Conservation (phyloP, 148 eudicot species). For the Silene uniflora region DNA sequence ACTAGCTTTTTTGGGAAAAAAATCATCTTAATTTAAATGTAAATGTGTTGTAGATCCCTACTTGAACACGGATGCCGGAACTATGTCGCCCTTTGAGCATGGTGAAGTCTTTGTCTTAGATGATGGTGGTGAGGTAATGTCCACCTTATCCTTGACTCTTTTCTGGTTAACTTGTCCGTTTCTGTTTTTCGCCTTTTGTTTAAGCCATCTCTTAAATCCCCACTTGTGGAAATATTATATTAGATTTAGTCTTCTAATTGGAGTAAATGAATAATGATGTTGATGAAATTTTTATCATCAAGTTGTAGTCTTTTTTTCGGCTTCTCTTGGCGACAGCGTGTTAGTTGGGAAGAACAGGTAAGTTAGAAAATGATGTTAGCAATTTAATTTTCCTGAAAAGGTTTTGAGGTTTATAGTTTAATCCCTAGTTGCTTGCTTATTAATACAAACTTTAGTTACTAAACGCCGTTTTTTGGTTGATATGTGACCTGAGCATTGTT, state of each 20-base stretch:
- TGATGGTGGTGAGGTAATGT: constrained; percentile 94
- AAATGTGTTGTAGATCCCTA: constrained; percentile 66
- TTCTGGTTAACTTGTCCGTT: background rate
- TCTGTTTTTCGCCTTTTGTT: background rate
- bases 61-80: constrained; percentile 93
- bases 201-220: constrained; percentile 6
- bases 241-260: constrained; percentile 4
- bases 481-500: background rate
- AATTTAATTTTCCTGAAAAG: background rate
- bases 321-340: constrained; percentile 24
- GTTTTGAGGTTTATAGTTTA: background rate
- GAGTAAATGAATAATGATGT: constrained; percentile 23
- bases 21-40: background rate
- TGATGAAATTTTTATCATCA: constrained; percentile 15
- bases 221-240: constrained; percentile 16
- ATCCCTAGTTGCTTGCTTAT: background rate
- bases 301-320: constrained; percentile 20
- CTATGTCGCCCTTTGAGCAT: constrained; percentile 98
- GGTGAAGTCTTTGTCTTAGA: constrained; percentile 95
- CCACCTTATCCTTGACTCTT: background rate
- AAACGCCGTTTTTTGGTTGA: background rate
- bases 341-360: constrained; percentile 27
- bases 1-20: no score
- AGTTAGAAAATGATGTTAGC: constrained; percentile 27
- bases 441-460: background rate